phyloP scores from a whole-genome alignment of 768 basidiomycete species.

The Tubosaeta sp. region DNA sequence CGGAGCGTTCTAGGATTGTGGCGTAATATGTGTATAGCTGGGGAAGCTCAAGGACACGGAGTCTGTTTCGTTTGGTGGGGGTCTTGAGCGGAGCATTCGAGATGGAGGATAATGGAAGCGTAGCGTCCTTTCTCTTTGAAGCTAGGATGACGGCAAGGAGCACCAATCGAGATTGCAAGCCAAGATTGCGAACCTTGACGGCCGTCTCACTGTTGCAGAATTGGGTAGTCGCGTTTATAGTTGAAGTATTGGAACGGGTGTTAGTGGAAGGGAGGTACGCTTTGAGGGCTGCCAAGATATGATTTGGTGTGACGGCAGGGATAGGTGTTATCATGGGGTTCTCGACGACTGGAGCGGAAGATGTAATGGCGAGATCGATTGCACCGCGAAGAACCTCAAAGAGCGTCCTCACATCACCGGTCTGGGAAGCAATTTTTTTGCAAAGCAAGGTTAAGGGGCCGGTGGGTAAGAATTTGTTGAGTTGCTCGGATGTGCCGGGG shows the following conservation, averaged over 20 bases:
- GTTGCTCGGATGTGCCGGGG: constrained; percentile 23
- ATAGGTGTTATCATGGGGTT: constrained; percentile 33
- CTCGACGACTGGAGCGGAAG: constrained; percentile 14
- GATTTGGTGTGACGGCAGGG: constrained; percentile 54
- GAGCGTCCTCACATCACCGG: constrained; percentile 77
- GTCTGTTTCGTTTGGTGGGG: constrained; percentile 50
- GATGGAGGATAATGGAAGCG: constrained; percentile 47
- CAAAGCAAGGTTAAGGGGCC: constrained; percentile 66
- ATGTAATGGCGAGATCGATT: constrained; percentile 61
- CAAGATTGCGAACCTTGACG: constrained; percentile 61
- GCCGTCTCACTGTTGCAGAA: constrained; percentile 55
- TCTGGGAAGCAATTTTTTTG: constrained; percentile 76
- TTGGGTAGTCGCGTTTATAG: constrained; percentile 18
- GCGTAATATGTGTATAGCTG: constrained; percentile 65
- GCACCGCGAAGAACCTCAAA: constrained; percentile 80
- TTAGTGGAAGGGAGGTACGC: constrained; percentile 51
- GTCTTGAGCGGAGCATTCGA: constrained; percentile 30
- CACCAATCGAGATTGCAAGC: constrained; percentile 69
- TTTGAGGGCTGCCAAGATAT: constrained; percentile 73
- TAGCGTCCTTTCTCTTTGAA: constrained; percentile 55
- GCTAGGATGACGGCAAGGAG: constrained; percentile 64
- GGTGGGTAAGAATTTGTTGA: constrained; percentile 56
- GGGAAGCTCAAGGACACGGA: constrained; percentile 49
- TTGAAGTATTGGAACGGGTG: constrained; percentile 6
- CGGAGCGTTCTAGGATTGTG: constrained; percentile 52